Evolutionary conservation across 1,284 basidiomycete species (phyloP).

Genomic region (Mycena sp.): DNA sequence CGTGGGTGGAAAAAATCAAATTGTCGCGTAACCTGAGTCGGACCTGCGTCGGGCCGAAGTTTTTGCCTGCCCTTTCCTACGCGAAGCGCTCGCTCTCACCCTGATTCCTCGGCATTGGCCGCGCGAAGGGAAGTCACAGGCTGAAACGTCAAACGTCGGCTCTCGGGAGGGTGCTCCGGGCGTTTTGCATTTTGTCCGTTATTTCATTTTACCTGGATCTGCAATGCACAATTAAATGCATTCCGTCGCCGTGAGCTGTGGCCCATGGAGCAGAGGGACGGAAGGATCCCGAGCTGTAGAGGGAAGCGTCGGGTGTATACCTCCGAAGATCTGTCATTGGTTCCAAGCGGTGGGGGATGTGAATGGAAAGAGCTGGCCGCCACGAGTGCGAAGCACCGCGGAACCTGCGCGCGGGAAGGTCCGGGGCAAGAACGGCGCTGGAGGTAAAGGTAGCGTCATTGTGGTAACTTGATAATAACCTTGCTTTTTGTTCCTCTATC

Average conservation of each 20-base stretch:
- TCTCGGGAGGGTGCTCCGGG: conserved; percentile 5
- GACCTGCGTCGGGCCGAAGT: conserved; percentile 6
- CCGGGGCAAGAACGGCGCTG: conserved; percentile 20
- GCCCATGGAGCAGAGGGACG: not conserved
- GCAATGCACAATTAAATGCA: not conserved
- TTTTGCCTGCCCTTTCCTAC: not conserved
- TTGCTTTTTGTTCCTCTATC: not conserved
- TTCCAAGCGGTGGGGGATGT: conserved; percentile 18
- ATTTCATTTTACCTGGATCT: not conserved
- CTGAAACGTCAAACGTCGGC: conserved; percentile 4
- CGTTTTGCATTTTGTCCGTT: not conserved
- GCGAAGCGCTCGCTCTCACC: conserved; percentile 7
- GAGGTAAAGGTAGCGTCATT: conserved; percentile 26
- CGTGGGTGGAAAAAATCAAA: not conserved
- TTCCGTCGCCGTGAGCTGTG: not conserved
- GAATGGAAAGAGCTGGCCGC: conserved; percentile 4
- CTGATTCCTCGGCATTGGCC: conserved; percentile 9
- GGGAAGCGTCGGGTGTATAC: not conserved
- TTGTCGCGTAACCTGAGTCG: not conserved
- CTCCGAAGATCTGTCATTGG: conserved; percentile 24
- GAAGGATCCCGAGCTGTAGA: not conserved
- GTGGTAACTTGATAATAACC: conserved; percentile 23
- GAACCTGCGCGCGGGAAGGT: conserved; percentile 21
- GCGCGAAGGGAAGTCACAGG: conserved; percentile 1
- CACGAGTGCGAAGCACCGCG: conserved; percentile 17